Base-by-base conservation (phyloP, 768 basidiomycete species). In the Lentinula guzmanii region DNA sequence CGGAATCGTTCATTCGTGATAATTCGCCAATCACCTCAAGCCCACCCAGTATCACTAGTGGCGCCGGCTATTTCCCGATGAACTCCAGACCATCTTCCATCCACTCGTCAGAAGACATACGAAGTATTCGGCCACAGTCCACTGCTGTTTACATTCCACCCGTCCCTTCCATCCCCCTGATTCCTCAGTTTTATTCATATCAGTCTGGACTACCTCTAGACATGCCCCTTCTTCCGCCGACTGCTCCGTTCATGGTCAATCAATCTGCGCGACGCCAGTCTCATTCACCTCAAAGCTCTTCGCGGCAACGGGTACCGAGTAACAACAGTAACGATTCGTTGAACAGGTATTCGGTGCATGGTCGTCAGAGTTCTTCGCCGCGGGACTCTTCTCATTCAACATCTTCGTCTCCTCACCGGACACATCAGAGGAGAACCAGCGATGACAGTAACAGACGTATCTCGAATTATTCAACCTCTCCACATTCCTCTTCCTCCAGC, bases 171-270 rank as follows among this genome's bases (percentile, higher is more conserved):
- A 68, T 81, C 60, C 75, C 77, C 16, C 70, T 67, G 24, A 68
- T 81, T 61, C 75, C 77, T 16, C 70, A 75, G 51, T 70, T 82
- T 55, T 77, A 79, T 8, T 74, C 79, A 43, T 79, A 76, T 61
- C 55, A 56, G 41, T 42, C 41, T 15, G 41, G n/a, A 2, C 43
- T 41, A 8, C 72, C 79, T 58, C 74, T 84, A 72, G 86, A 89
- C 64, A 82, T 83, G 80, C 86, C 89, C 6, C 74, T 91, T 9
- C 77, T 91, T 34, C 89, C 89, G 9, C 89, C 89, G 5, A 79
- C 84, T 1, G 82, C 89, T 24, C 87, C 89, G 11, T 91, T 90
- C 72, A 89, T 90, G 86, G 79, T 87, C 75, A 83, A 83, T 59
- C 79, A 83, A 61, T 83, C 78, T 61, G 78, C 82, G 34, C 76